These are phyloP conservation scores for Friedmanniomyces simplex DNA, from an alignment of 495 filamentous ascomycete species.

Conservation along the genomic window DNA sequence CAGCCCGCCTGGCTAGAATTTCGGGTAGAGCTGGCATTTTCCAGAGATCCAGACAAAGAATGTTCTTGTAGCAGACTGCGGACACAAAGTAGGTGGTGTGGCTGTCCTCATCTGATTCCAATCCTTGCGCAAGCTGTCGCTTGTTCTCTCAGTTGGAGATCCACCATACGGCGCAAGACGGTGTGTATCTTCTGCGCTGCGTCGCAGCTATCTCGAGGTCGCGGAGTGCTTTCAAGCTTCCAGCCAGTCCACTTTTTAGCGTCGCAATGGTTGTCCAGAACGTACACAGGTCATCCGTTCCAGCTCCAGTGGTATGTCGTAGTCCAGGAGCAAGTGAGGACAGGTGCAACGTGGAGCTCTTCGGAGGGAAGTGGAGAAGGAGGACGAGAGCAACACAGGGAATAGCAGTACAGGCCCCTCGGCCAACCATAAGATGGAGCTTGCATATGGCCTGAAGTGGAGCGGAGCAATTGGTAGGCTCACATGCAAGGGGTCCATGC, in stretches of 20 bases:
- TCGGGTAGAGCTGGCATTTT: conserved; percentile 28
- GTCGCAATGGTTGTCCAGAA: background rate
- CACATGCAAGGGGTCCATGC: conserved; percentile 2
- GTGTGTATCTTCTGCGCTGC: background rate
- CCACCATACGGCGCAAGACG: background rate
- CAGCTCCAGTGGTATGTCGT: background rate
- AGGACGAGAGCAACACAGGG: background rate
- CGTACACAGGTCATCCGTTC: background rate
- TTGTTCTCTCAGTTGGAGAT: background rate
- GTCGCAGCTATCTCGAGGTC: background rate
- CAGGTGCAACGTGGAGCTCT: background rate
- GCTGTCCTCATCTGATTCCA: background rate
- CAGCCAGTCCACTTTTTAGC: background rate
- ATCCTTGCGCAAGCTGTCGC: background rate
- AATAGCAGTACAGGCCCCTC: background rate
- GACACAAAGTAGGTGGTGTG: too few relatives aligned
- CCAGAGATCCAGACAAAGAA: background rate
- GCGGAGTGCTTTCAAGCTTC: background rate
- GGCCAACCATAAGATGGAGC: conserved; percentile 1
- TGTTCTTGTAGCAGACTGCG: too few relatives aligned
- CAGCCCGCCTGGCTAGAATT: conserved; percentile 23
- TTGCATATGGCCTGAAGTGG: conserved; percentile 8
- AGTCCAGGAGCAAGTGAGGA: background rate
- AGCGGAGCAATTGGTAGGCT: background rate
- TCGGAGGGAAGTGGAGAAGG: background rate